A percentile compares a stretch with the other conserved stretches of the same genome.
Conservation (phyloP, 2,329 filamentous ascomycete species). For the Aspergillus hortae region DNA sequence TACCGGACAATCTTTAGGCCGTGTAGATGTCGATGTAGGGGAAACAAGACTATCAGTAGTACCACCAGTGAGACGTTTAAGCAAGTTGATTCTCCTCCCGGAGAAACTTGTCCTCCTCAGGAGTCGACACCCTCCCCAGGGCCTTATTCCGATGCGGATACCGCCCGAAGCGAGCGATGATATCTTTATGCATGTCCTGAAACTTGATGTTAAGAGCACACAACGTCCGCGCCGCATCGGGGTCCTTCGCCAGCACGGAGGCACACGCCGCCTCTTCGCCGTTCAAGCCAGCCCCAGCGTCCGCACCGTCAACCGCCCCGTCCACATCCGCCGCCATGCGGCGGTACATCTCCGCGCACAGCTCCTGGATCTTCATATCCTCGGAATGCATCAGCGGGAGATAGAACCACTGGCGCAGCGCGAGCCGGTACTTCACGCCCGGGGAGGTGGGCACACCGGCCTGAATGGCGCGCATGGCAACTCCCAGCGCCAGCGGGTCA, state of each 20-base stretch:
- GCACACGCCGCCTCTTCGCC: neutral
- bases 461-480: slow-evolving; percentile 39
- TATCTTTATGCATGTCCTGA: slow-evolving; percentile 2
- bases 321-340: neutral
- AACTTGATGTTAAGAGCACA: neutral
- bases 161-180: slow-evolving; percentile 19
- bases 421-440: slow-evolving; percentile 32
- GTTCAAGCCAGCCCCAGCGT: neutral
- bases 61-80: neutral
- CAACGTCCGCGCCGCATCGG: neutral
- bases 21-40: neutral
- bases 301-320: neutral
- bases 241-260: neutral
- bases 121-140: slow-evolving; percentile 17
- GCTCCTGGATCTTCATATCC: neutral
- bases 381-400: slow-evolving; percentile 56
- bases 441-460: slow-evolving; percentile 25
- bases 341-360: neutral
- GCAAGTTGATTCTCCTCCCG: slow-evolving; percentile 13
- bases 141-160: slow-evolving; percentile 24
- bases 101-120: slow-evolving; percentile 20
- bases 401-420: slow-evolving; percentile 55
- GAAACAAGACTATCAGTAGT: neutral
- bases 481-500: slow-evolving; percentile 51
- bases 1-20: neutral